Evolutionary conservation across 495 filamentous ascomycete species (phyloP), one percentile per base, ranked within the genome.

Genomic region (Hypomontagnella submonticulosa): DNA sequence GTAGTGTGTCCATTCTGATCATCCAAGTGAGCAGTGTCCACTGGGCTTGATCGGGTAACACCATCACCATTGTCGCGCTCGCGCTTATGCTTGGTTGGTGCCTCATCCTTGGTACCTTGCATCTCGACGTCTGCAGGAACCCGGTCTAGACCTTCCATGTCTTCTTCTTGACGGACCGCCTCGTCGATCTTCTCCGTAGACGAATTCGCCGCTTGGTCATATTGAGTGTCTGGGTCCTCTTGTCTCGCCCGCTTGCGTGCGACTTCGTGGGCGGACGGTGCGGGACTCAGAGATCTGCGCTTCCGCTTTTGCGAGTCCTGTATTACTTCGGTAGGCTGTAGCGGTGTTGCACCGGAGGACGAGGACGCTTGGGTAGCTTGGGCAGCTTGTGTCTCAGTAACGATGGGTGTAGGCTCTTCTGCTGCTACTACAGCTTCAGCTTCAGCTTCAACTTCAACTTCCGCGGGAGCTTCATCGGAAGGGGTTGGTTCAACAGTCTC

Each of bases 261-360:
- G 27, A 69, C 57, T 33, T 83, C 79, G 11, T 78, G 72, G 0
- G 77, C 77, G 0, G 85, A 82, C 4, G 85, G 85, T 27, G 85
- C 81, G 11, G 90, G 91, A 61, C 84, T 92, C 51, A 83, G 79
- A 47, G 89, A 92, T 62, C 88, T 82, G 36, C 91, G 86, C 76
- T 92, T 93, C 46, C 91, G 83, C 75, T 91, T 92, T 55, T 84
- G 85, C 18, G 75, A 71, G 50, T 93, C 90, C 43, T 89, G 87
- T 30, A 77, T 52, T 16, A 80, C 57, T 61, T 84, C 82, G 57
- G 66, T 53, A 53, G 61, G 49, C 47, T 64, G 71, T 66, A 37
- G 57, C 23, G 65, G 57, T 15, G 61, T 65, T 13, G 58, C 56
- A 33, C 51, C 50, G 5, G 69, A 63, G 13, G 60, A 41, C 47